phyloP scores from a whole-genome alignment of 2,329 filamentous ascomycete species.

The Scytalidium sp. region DNA sequence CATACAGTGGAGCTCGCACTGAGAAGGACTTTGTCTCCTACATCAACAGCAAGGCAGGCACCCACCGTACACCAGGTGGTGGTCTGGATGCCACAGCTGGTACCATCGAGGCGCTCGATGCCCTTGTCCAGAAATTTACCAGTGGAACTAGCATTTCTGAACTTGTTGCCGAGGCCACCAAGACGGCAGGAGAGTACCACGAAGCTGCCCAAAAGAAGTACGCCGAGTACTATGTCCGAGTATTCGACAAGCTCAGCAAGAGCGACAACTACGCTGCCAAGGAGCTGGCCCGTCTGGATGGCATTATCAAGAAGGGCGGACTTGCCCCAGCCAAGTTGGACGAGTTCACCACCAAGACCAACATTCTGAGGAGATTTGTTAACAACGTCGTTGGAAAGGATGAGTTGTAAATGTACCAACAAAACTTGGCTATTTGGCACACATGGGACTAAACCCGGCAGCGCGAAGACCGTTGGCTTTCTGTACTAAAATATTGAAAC shows the following conservation, averaged over 20 bases:
- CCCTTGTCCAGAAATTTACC: slow-evolving; percentile 70
- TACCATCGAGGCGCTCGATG: slow-evolving; percentile 76
- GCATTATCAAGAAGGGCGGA: slow-evolving; percentile 81
- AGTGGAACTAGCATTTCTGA: slow-evolving; percentile 56
- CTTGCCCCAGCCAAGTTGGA: slow-evolving; percentile 84
- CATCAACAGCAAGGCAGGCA: slow-evolving; percentile 86
- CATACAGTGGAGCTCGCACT: slow-evolving; percentile 72
- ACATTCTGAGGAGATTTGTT: slow-evolving; percentile 79
- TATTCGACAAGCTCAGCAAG: slow-evolving; percentile 78
- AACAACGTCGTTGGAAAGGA: slow-evolving; percentile 62
- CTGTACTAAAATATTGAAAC: not conserved
- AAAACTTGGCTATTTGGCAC: not conserved
- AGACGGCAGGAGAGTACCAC: slow-evolving; percentile 64
- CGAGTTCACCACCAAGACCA: slow-evolving; percentile 80
- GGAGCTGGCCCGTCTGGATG: slow-evolving; percentile 77
- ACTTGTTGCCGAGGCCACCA: slow-evolving; percentile 68
- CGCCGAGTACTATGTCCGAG: slow-evolving; percentile 90
- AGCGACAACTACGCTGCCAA: slow-evolving; percentile 79
- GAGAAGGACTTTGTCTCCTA: slow-evolving; percentile 76
- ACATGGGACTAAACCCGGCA: not conserved
- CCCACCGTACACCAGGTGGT: slow-evolving; percentile 79
- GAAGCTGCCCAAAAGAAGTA: slow-evolving; percentile 68
- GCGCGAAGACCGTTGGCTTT: not conserved
- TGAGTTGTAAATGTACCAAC: slow-evolving; percentile 32
- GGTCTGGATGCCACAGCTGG: slow-evolving; percentile 76